These are phyloP conservation scores for Kondoa malvinella DNA, from an alignment of 768 basidiomycete species.

Conservation along the genomic window DNA sequence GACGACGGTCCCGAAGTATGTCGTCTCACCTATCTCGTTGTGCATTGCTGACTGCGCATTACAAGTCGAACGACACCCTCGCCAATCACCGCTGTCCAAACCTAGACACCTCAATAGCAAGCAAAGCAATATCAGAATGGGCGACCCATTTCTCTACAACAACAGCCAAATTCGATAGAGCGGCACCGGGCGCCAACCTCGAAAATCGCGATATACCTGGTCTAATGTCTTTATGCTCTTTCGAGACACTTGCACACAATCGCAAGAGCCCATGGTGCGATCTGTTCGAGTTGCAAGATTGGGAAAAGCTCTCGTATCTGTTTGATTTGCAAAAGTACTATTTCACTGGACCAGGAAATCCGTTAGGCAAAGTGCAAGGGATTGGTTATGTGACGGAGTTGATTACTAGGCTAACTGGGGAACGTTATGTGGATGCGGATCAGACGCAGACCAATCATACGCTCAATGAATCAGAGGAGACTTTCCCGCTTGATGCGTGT, in stretches of 20 bases:
- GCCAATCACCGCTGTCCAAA: conserved; percentile 27
- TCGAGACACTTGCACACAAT: conserved; percentile 50
- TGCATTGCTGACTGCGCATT: conserved; percentile 33
- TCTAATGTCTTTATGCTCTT: conserved; percentile 59
- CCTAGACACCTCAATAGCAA: background rate
- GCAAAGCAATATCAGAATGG: conserved; percentile 6
- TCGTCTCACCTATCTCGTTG: background rate
- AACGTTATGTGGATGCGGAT: conserved; percentile 9
- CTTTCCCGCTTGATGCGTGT: conserved; percentile 45
- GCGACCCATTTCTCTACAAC: background rate
- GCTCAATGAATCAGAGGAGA: conserved; percentile 44
- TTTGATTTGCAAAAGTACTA: conserved; percentile 62
- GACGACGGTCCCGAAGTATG: background rate
- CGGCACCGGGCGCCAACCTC: conserved; percentile 44
- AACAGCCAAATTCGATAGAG: conserved; percentile 40
- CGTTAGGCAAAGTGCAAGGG: conserved; percentile 57
- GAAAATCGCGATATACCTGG: conserved; percentile 41
- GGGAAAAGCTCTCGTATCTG: conserved; percentile 48
- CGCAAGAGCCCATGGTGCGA: conserved; percentile 50
- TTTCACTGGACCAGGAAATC: conserved; percentile 39
- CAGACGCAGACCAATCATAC: conserved; percentile 33
- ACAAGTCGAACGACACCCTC: conserved; percentile 17
- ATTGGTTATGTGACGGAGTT: conserved; percentile 80
- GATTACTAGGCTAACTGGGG: conserved; percentile 54
- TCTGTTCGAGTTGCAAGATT: conserved; percentile 52